phyloP scores from a whole-genome alignment of 2,329 filamentous ascomycete species.

The Orbilia javanica region DNA sequence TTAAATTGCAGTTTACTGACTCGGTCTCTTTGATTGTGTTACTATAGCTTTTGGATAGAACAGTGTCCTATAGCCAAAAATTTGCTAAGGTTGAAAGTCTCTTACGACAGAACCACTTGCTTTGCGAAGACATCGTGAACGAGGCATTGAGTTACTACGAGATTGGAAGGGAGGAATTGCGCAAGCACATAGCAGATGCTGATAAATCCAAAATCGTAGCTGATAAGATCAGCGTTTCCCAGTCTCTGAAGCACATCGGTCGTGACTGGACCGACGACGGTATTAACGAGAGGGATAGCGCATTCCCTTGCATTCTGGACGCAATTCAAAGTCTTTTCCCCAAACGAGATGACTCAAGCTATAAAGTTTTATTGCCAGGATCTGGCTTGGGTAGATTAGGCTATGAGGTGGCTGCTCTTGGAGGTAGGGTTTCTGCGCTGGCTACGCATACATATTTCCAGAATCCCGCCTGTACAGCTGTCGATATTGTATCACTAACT shows the following conservation, averaged over 20 bases:
- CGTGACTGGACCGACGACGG: conserved; percentile 72
- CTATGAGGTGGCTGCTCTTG: conserved; percentile 68
- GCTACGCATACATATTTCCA: background rate
- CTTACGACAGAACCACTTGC: conserved; percentile 67
- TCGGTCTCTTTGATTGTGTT: no score
- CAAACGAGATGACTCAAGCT: conserved; percentile 16
- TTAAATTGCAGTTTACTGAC: background rate
- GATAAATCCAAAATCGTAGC: conserved; percentile 65
- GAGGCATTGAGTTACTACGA: conserved; percentile 68
- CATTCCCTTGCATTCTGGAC: conserved; percentile 66
- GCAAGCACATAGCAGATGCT: conserved; percentile 65
- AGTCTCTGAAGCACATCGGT: conserved; percentile 72
- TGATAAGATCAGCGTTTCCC: conserved; percentile 69
- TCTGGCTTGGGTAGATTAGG: conserved; percentile 70
- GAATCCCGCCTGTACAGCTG: no score
- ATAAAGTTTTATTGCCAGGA: conserved; percentile 69
- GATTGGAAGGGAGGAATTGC: conserved; percentile 67
- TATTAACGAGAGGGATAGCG: conserved; percentile 66
- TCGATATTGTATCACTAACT: background rate
- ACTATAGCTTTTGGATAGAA: conserved; percentile 29
- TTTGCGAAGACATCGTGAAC: conserved; percentile 68
- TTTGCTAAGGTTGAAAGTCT: conserved; percentile 67
- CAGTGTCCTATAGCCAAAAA: conserved; percentile 72
- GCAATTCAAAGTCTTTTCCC: conserved; percentile 64
- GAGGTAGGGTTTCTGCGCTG: background rate